Evolutionary conservation across 805 yeast genomes (phyloP).

Genomic region (Wickerhamomyces ciferrii): DNA sequence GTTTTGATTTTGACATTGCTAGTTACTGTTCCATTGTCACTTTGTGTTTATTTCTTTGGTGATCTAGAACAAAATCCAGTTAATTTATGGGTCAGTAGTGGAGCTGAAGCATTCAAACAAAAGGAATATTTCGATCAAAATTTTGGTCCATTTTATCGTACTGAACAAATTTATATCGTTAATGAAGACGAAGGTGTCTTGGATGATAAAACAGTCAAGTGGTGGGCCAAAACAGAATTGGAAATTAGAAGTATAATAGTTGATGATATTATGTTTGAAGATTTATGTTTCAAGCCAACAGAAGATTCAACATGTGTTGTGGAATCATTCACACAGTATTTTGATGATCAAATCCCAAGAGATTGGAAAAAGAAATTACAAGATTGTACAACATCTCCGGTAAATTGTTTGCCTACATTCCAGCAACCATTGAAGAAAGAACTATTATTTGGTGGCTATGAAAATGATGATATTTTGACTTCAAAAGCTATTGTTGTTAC

Average conservation of each 20-base stretch:
- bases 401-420: constrained; percentile 82
- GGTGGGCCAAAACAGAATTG: constrained; percentile 87
- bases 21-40: constrained; percentile 39
- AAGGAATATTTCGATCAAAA: constrained; percentile 66
- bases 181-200: constrained; percentile 67
- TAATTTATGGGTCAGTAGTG: constrained; percentile 84
- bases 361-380: constrained; percentile 53
- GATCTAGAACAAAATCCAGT: constrained; percentile 76
- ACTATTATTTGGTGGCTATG: constrained; percentile 60
- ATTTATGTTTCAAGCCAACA: constrained; percentile 79
- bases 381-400: constrained; percentile 74
- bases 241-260: constrained; percentile 36
- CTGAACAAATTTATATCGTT: constrained; percentile 75
- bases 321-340: constrained; percentile 87
- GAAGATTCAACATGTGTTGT: constrained; percentile 72
- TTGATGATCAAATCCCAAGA: constrained; percentile 54
- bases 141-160: constrained; percentile 90
- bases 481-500: constrained; percentile 78
- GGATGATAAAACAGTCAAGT: constrained; percentile 60
- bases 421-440: constrained; percentile 83
- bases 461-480: constrained; percentile 42
- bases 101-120: constrained; percentile 63
- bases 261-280: constrained; percentile 39
- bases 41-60: constrained; percentile 45
- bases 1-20: constrained; percentile 40